Evolutionary conservation across 73 alveolate species (phyloP).

Genomic region (Paramecium biaurelia): DNA sequence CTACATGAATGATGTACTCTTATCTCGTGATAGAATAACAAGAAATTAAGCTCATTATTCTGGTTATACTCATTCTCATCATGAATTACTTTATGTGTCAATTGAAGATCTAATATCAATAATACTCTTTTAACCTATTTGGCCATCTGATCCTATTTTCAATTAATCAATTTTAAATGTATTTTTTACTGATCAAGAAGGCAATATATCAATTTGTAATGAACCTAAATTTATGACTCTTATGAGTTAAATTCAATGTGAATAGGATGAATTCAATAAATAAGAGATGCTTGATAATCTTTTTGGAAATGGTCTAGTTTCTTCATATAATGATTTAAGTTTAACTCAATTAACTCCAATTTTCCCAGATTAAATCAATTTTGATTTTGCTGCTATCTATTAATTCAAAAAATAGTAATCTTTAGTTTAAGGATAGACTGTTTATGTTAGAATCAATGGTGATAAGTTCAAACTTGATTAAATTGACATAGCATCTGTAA

Average conservation of each 20-base stretch:
- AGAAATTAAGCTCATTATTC: slow-evolving; percentile 1
- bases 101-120: background rate
- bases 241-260: background rate
- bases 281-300: slow-evolving; percentile 12
- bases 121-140: background rate
- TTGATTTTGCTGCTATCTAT: background rate
- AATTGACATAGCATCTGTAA: background rate
- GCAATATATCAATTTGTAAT: background rate
- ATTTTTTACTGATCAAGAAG: background rate
- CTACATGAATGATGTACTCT: background rate
- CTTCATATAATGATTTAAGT: slow-evolving; percentile 16
- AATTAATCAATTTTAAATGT: slow-evolving; percentile 15
- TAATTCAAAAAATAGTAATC: background rate
- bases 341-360: slow-evolving; percentile 15
- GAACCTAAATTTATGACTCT: background rate
- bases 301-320: slow-evolving; percentile 8
- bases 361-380: slow-evolving; percentile 39
- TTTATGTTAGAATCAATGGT: background rate
- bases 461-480: background rate
- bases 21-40: background rate
- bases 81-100: background rate
- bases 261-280: background rate
- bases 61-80: background rate
- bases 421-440: background rate
- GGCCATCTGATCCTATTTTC: slow-evolving; percentile 39